Evolutionary conservation across 345 rosid species (phyloP).

Genomic region (Populus tremula): DNA sequence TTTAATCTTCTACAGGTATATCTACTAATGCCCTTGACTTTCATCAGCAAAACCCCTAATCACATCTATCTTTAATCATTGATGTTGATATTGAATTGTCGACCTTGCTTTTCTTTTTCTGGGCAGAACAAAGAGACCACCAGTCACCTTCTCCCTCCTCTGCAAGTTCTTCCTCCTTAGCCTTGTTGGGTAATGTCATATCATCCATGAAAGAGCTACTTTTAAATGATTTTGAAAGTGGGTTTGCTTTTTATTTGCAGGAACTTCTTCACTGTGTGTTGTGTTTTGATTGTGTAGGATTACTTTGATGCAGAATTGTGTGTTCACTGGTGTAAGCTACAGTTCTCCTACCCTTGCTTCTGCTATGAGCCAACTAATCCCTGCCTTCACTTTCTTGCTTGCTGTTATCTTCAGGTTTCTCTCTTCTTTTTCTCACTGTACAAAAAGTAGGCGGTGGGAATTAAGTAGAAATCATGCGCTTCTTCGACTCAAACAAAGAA

Average conservation of each 20-base stretch:
- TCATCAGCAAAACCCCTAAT: background rate
- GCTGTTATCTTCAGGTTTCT: constrained; percentile 57
- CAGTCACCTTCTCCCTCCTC: constrained; percentile 37
- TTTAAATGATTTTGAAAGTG: background rate
- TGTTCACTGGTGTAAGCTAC: constrained; percentile 46
- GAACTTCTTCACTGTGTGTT: background rate
- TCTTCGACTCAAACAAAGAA: too few species aligned
- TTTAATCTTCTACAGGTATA: constrained; percentile 31
- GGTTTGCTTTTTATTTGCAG: background rate
- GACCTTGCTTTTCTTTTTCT: background rate
- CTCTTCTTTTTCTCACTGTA: background rate
- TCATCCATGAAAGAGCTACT: background rate
- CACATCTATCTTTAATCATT: background rate
- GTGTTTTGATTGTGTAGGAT: constrained; percentile 31
- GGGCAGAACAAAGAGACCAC: constrained; percentile 38
- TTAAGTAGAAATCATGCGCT: too few species aligned
- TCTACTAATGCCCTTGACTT: too few species aligned
- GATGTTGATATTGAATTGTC: background rate
- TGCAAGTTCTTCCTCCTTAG: constrained; percentile 47
- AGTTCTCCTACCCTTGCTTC: constrained; percentile 59
- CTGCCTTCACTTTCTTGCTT: constrained; percentile 58
- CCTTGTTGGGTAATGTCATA: constrained; percentile 39
- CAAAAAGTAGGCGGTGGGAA: background rate
- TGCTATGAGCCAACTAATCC: constrained; percentile 44
- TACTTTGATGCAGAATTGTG: constrained; percentile 49